Evolutionary conservation across 257 asterid genomes (phyloP).

Genomic region (Solanum acaule): DNA sequence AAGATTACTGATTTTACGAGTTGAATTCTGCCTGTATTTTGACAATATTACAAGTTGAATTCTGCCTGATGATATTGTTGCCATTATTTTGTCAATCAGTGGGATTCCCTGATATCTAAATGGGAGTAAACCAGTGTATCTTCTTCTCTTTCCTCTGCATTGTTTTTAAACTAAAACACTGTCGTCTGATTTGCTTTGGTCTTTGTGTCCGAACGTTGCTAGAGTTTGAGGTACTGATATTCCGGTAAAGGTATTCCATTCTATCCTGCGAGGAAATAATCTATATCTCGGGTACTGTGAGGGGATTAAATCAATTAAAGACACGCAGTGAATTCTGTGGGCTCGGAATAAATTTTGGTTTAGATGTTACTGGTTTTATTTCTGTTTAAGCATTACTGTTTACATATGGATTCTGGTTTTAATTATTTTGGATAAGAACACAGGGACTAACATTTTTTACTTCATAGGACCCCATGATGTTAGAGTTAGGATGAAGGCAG

Average conservation of each 20-base stretch:
- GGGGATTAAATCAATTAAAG: neutral
- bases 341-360: neutral
- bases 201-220: neutral
- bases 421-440: neutral
- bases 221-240: neutral
- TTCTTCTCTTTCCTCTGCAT: neutral
- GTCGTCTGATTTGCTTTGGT: neutral
- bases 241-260: neutral
- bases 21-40: too few relatives aligned
- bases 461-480: conserved; percentile 70
- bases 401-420: neutral
- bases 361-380: neutral
- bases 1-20: too few relatives aligned
- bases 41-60: too few relatives aligned
- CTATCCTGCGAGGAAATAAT: neutral
- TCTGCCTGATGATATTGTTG: neutral
- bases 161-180: neutral
- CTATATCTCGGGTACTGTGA: neutral
- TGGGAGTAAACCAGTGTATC: neutral
- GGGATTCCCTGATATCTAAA: neutral
- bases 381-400: neutral
- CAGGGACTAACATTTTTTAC: neutral
- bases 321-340: neutral
- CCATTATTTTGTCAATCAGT: neutral
- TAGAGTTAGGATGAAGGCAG: conserved; percentile 88